Evolutionary conservation across 2,329 filamentous ascomycete species (phyloP).

Genomic region (Aspergillus novoparasiticus): DNA sequence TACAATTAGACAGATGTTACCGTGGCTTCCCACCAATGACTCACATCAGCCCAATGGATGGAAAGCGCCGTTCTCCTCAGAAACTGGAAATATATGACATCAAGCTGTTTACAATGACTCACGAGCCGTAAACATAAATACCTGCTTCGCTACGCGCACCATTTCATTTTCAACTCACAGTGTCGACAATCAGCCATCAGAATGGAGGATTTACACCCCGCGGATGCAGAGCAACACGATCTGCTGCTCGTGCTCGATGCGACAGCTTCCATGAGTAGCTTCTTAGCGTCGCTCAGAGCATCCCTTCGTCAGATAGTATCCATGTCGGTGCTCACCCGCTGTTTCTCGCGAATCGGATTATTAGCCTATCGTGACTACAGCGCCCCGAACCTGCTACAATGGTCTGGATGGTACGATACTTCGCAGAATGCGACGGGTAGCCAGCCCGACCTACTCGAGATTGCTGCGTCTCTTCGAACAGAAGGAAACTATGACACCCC

Average conservation of each 20-base stretch:
- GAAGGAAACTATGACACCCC: conserved; percentile 47
- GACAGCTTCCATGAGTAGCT: conserved; percentile 30
- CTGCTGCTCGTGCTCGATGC: conserved; percentile 21
- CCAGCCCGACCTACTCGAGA: conserved; percentile 39
- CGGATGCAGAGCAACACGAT: conserved; percentile 6
- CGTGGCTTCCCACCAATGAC: no score
- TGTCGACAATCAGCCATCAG: neutral
- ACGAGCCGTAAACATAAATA: neutral
- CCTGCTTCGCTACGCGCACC: neutral
- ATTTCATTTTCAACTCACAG: neutral
- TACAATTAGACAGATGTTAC: no score
- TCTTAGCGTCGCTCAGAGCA: conserved; percentile 46
- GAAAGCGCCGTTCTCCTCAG: no score
- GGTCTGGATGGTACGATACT: conserved; percentile 52
- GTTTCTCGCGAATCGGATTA: conserved; percentile 55
- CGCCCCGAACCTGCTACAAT: conserved; percentile 40
- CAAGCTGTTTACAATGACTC: neutral
- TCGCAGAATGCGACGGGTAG: conserved; percentile 9
- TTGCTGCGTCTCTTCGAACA: conserved; percentile 37
- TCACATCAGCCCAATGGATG: no score
- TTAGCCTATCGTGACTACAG: conserved; percentile 56
- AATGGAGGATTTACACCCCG: neutral
- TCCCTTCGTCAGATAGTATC: conserved; percentile 56
- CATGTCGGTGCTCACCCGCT: conserved; percentile 52
- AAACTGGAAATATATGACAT: no score